A percentile compares a stretch with the other conserved stretches of the same genome.
Conservation (phyloP, 148 eudicot species). For the Persicaria tinctoria region DNA sequence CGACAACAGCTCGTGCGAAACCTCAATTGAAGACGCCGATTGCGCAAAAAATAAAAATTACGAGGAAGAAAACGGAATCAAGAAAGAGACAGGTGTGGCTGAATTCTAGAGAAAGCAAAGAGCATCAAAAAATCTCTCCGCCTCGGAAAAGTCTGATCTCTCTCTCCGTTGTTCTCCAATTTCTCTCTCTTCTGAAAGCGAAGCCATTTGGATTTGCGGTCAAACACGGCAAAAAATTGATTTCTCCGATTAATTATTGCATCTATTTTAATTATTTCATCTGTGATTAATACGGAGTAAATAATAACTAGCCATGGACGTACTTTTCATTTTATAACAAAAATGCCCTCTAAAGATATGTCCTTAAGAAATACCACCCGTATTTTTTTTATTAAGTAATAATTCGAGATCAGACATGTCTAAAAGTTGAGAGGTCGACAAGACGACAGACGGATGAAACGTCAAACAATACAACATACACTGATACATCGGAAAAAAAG, state of each 20-base stretch:
- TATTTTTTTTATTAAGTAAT: too few species aligned
- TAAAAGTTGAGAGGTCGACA: too few species aligned
- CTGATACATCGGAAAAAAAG: too few species aligned
- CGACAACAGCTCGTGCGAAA: not conserved
- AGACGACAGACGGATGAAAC: too few species aligned
- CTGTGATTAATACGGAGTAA: too few species aligned
- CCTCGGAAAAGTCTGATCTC: not conserved
- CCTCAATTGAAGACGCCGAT: not conserved
- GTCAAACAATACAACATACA: too few species aligned
- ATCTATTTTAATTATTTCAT: too few species aligned
- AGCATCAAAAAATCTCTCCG: conserved; percentile 10
- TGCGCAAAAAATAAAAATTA: not conserved
- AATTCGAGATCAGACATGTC: too few species aligned
- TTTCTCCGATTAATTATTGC: not conserved
- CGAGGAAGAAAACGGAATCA: not conserved
- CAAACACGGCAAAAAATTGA: conserved; percentile 78
- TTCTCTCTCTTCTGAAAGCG: conserved; percentile 8
- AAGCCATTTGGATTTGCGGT: conserved; percentile 27
- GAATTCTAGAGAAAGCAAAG: not conserved
- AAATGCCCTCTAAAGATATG: too few species aligned
- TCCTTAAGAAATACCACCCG: too few species aligned
- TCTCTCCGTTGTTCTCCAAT: not conserved
- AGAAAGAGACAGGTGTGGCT: not conserved
- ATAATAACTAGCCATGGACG: too few species aligned
- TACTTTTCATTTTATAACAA: too few species aligned